Evolutionary conservation across 306 rosid species (phyloP).

Genomic region (Sicyos edulis): DNA sequence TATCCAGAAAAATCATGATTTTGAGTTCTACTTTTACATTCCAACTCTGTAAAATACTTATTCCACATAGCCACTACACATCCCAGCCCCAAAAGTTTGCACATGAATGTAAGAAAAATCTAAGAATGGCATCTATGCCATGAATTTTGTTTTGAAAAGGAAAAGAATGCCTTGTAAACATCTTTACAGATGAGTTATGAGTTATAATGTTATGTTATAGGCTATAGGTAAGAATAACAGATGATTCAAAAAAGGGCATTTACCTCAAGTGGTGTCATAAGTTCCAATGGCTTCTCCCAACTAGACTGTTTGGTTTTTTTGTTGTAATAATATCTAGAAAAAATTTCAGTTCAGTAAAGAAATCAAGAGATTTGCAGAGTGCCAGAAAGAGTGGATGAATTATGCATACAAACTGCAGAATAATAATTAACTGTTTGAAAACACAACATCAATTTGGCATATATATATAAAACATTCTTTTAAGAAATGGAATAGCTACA

Average conservation of each 20-base stretch:
- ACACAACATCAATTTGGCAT: neutral
- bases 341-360: neutral
- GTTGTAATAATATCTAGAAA: slow-evolving; percentile 81
- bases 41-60: neutral
- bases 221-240: neutral
- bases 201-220: too few relatives aligned
- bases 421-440: neutral
- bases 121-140: neutral
- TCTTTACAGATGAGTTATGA: neutral
- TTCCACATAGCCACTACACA: neutral
- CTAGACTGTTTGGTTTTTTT: slow-evolving; percentile 83
- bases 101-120: neutral
- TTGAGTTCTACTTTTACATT: neutral
- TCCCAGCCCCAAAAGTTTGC: neutral
- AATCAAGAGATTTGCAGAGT: slow-evolving; percentile 12
- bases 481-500: neutral
- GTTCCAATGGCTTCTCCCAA: slow-evolving; percentile 95
- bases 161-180: neutral
- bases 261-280: slow-evolving; percentile 99
- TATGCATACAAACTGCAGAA: neutral
- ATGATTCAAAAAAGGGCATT: slow-evolving; percentile 23
- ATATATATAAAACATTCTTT: neutral
- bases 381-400: neutral
- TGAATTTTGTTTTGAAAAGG: neutral
- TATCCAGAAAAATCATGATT: slow-evolving; percentile 4